Conservation (phyloP, 2,329 filamentous ascomycete genomes). For the Lizonia empirigonia region DNA sequence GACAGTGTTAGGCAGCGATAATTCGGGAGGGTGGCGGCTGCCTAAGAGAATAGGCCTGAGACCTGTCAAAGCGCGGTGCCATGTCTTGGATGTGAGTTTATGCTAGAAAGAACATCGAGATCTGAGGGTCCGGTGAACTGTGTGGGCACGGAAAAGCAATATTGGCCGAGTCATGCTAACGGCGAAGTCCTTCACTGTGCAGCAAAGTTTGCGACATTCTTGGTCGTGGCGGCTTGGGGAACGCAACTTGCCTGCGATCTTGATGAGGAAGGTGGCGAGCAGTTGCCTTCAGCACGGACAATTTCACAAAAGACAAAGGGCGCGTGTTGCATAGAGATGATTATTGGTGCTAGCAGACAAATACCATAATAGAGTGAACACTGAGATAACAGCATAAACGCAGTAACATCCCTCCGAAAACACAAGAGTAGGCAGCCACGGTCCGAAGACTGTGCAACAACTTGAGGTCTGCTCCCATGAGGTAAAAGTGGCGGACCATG, state of each 20-base stretch:
- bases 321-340: conserved; percentile 1
- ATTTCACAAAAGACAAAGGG: neutral
- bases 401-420: neutral
- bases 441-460: neutral
- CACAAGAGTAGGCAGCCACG: neutral
- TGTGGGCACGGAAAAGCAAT: conserved; percentile 1
- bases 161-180: neutral
- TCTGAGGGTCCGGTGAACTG: neutral
- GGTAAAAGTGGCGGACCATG: neutral
- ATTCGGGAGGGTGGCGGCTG: neutral
- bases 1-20: neutral
- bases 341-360: conserved; percentile 12
- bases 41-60: neutral
- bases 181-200: neutral
- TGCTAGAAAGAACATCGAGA: conserved; percentile 3
- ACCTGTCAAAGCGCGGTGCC: conserved; percentile 3
- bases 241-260: neutral
- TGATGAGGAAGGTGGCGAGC: neutral
- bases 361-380: conserved; percentile 7
- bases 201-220: neutral
- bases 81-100: neutral
- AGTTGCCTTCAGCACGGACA: neutral
- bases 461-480: conserved; percentile 1
- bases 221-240: neutral
- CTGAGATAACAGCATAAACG: conserved; percentile 7